phyloP scores from a whole-genome alignment of 106 monocot genomes.

The Acorus calamus region DNA sequence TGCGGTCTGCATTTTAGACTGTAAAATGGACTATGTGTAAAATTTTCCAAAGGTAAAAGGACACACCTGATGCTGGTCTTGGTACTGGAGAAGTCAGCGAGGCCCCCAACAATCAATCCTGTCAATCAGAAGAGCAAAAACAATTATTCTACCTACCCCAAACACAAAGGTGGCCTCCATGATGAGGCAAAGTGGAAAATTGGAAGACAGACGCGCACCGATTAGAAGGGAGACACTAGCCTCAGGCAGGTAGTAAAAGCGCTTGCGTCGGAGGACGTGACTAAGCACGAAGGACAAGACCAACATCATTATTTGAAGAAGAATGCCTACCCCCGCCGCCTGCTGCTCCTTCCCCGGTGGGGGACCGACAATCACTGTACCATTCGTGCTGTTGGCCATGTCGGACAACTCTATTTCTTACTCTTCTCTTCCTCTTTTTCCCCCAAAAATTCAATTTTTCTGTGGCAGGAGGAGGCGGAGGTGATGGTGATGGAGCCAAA shows the following conservation, averaged over 20 bases:
- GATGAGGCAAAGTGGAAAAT: neutral
- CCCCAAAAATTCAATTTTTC: no score
- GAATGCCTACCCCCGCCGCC: conserved; percentile 84
- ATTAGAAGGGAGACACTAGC: conserved; percentile 93
- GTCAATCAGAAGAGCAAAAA: conserved; percentile 6
- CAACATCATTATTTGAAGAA: conserved; percentile 94
- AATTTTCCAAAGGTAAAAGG: neutral
- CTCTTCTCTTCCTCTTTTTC: no score
- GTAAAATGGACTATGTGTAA: no score
- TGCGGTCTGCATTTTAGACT: no score
- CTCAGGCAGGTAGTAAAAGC: conserved; percentile 85
- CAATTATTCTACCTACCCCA: neutral
- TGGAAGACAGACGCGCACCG: conserved; percentile 24
- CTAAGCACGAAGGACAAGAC: conserved; percentile 84
- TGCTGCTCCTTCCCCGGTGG: conserved; percentile 79
- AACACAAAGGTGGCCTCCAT: neutral
- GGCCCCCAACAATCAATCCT: conserved; percentile 87
- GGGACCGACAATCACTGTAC: no score
- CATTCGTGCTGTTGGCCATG: no score
- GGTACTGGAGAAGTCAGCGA: conserved; percentile 83
- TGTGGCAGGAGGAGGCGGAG: no score
- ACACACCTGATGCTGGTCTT: conserved; percentile 72
- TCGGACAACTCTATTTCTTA: no score
- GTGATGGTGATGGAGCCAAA: no score
- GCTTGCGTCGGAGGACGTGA: conserved; percentile 76